Evolutionary conservation across 106 monocot species (phyloP), one percentile per base, ranked within the genome.

Genomic region (Dendrobium chrysotoxum): DNA sequence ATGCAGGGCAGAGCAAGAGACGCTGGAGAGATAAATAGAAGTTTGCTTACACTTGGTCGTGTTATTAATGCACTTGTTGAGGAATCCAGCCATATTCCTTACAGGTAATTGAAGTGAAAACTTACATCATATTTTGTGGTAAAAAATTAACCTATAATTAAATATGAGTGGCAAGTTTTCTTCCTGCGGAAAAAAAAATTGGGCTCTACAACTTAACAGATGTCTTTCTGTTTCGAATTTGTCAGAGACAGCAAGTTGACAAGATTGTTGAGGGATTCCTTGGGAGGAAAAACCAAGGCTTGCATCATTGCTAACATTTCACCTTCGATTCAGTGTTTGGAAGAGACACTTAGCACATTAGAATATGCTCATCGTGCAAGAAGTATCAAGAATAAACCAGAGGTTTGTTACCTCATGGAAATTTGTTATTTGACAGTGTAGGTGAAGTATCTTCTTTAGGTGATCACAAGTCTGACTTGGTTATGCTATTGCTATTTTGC

Each of bases 211-310:
- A n/a, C n/a, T n/a, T n/a, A n/a, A n/a, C n/a, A n/a, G n/a, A n/a
- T n/a, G 35, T 35, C 35, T 35, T 35, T 35, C 35, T 35, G 35
- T 35, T 35, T 35, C 3, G 35, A 35, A 66, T 42, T 47, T 35
- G 40, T 82, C 54, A 98, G 98, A 85, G 98, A 98, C 80, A 99
- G 98, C 85, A 99, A 99, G 83, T 78, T 99, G 85, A 99, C 98
- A 55, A 92, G 98, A 87, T 83, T 99, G 75, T 80, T 99, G 76
- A 95, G 98, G 79, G 98, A 99, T 53, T 99, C 98, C 15, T 81
- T 99, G 81, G 98, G 98, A 86, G 98, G 98, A 41, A 99, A 91
- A 86, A 99, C 95, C 76, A 99, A 99, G 81, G 95, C 98, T n/a
- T 99, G 98, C 72, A 99, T 99, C 73, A 99, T 99, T 87, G 98